These are phyloP conservation scores for Lasiodiplodia hormozganensis DNA, from an alignment of 2,329 filamentous ascomycete genomes.

Conservation along the genomic window DNA sequence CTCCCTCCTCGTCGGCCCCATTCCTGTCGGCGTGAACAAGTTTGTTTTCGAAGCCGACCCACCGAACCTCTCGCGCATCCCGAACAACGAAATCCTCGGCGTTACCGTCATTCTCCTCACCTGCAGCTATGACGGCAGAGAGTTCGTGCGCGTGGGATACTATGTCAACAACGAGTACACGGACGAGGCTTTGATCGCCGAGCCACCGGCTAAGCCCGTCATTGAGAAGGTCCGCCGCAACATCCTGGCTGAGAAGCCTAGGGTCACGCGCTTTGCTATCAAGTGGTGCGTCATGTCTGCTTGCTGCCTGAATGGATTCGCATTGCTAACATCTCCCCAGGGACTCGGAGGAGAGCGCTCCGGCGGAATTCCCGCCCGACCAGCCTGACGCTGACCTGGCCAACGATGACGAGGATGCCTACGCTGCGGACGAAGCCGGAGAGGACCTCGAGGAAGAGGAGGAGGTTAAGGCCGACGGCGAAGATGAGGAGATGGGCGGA, in stretches of 20 bases:
- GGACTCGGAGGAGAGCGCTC: slow-evolving; percentile 97
- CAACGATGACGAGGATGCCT: slow-evolving; percentile 82
- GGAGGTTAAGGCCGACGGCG: slow-evolving; percentile 55
- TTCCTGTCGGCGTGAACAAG: slow-evolving; percentile 97
- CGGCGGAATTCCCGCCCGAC: slow-evolving; percentile 94
- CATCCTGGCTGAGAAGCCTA: slow-evolving; percentile 94
- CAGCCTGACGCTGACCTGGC: slow-evolving; percentile 92
- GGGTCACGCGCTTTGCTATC: slow-evolving; percentile 96
- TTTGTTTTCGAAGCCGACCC: slow-evolving; percentile 97
- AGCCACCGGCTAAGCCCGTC: slow-evolving; percentile 89
- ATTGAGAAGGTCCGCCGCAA: slow-evolving; percentile 92
- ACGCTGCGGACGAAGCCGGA: slow-evolving; percentile 84
- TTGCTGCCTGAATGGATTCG: background rate
- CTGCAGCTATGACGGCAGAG: slow-evolving; percentile 93
- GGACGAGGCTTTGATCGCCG: slow-evolving; percentile 83
- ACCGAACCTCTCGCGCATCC: slow-evolving; percentile 88
- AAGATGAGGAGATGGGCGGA: slow-evolving; percentile 79
- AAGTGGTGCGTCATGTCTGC: slow-evolving; percentile 78
- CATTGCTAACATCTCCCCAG: slow-evolving; percentile 54
- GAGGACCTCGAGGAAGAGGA: slow-evolving; percentile 68
- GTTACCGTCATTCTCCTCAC: slow-evolving; percentile 97
- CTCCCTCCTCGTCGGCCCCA: slow-evolving; percentile 93
- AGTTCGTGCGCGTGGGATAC: slow-evolving; percentile 98
- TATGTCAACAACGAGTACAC: slow-evolving; percentile 99
- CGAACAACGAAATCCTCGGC: slow-evolving; percentile 91